Evolutionary conservation across 179 eudicot genomes (phyloP).

Genomic region (Silene coronaria): DNA sequence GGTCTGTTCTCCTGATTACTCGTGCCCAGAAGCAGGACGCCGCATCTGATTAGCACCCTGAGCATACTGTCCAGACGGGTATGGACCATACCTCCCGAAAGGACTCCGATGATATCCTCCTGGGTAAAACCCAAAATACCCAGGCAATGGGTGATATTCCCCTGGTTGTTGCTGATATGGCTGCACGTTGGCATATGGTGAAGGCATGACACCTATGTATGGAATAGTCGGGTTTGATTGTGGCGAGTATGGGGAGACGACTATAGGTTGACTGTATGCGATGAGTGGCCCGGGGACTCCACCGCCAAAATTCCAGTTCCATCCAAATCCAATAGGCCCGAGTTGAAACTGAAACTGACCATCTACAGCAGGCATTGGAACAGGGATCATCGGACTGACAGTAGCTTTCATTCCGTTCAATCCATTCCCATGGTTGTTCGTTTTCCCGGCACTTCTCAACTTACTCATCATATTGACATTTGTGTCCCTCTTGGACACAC

Average conservation of each 20-base stretch:
- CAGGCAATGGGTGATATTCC: not conserved
- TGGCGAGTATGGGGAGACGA: conserved; percentile 16
- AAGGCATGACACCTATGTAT: not conserved
- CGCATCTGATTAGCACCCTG: conserved; percentile 1
- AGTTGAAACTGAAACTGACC: conserved; percentile 19
- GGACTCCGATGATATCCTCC: not conserved
- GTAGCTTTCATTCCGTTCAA: not conserved
- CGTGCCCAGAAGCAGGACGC: not conserved
- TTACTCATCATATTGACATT: not conserved
- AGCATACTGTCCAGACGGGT: not conserved
- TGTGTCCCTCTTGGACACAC: not conserved
- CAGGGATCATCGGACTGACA: not conserved
- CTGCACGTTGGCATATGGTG: too few relatives aligned
- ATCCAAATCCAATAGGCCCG: conserved; percentile 27
- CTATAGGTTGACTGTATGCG: conserved; percentile 17
- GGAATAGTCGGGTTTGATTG: not conserved
- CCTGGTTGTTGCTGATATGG: too few relatives aligned
- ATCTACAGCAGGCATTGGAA: conserved; percentile 9
- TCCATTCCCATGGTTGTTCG: not conserved
- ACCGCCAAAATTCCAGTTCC: conserved; percentile 13
- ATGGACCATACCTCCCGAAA: not conserved
- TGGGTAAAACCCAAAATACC: not conserved
- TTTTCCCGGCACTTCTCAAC: not conserved
- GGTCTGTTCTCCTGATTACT: not conserved
- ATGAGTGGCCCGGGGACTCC: conserved; percentile 6